Base-by-base conservation (phyloP, 345 rosid genomes). In the Gossypium thurberi region DNA sequence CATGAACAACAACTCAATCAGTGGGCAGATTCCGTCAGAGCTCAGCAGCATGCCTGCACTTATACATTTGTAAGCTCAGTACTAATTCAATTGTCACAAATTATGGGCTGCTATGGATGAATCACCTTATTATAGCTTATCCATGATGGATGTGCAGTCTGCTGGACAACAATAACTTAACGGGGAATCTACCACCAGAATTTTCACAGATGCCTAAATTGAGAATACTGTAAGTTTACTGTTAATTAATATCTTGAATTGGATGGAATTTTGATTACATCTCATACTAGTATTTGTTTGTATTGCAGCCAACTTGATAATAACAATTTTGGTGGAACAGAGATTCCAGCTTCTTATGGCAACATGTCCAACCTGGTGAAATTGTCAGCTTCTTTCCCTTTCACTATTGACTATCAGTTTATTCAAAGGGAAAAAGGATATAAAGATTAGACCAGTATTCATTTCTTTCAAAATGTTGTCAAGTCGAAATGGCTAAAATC, bases 1-100 rank as follows among this genome's bases (percentile, higher is more conserved):
- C 71, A 71, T 85, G 86, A 85, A 83, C 79, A 85, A 85, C 80
- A 85, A 85, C 78, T 83, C 86, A 28, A 64, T 85, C 76, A 76
- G 82, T 64, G 88, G 88, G 51, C 86, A 76, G 75, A 74, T 83
- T 80, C 89, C 89, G 1, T 67, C 77, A 8, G 84, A 85, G 74
- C 79, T 81, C 79, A 71, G 74, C 47, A 3, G 40, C 44, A 71
- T 85, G 79, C 63, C 89, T 63, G 0, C 12, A 7, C 85, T 81
- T 71, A n/a, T 72, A 12, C 88, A 85, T 75, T 66, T 85, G 86
- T 83, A 78, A 76, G 85, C 66, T 77, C 76, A 40, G 48, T 70
- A 3, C 48, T 8, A 14, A 60, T 60, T 60, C 20, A 61, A 50
- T 43, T 69, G 17, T 58, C 62, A 23, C 69, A 20, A 44, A 43